Percentiles rank a stretch among this genome's conserved stretches.
These are phyloP conservation scores for Calcarisporium arbuscula DNA, from an alignment of 2,329 filamentous ascomycete species.

Conservation along the genomic window DNA sequence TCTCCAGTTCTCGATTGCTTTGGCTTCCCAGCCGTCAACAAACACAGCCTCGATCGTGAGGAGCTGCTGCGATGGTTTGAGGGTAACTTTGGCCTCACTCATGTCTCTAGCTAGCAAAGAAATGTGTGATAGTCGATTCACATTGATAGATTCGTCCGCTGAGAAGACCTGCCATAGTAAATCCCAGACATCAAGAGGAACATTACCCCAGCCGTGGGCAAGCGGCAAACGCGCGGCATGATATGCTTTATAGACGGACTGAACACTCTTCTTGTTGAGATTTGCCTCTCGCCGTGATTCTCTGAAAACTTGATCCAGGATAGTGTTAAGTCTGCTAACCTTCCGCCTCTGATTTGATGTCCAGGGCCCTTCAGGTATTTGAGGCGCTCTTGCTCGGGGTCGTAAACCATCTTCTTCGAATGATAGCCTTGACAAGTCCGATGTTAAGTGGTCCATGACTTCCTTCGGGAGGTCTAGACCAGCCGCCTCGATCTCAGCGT, in stretches of 20 bases:
- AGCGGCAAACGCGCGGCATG: conserved; percentile 38
- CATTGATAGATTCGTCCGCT: conserved; percentile 40
- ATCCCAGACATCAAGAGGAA: conserved; percentile 58
- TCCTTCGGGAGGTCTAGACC: conserved; percentile 25
- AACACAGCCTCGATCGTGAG: conserved; percentile 64
- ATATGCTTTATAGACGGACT: conserved; percentile 44
- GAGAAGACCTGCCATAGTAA: conserved; percentile 59
- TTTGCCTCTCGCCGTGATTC: conserved; percentile 20
- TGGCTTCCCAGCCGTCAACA: conserved; percentile 50
- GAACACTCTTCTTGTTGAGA: conserved; percentile 28
- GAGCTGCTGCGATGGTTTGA: conserved; percentile 54
- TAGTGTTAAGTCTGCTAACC: conserved; percentile 28
- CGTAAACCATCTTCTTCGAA: conserved; percentile 17
- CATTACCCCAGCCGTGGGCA: conserved; percentile 39
- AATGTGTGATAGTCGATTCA: conserved; percentile 54
- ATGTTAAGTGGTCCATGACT: conserved; percentile 24
- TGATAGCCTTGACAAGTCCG: conserved; percentile 19
- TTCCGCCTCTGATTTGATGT: conserved; percentile 32
- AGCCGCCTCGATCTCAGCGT: conserved; percentile 25
- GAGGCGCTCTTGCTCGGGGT: conserved; percentile 20
- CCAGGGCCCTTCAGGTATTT: conserved; percentile 30
- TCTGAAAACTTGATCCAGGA: conserved; percentile 20
- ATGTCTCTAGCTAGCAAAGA: conserved; percentile 61
- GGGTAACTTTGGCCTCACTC: conserved; percentile 46
- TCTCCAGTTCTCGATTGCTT: conserved; percentile 60